Base-by-base conservation (phyloP, 805 yeast genomes). In the Myxozyma melibiosi region DNA sequence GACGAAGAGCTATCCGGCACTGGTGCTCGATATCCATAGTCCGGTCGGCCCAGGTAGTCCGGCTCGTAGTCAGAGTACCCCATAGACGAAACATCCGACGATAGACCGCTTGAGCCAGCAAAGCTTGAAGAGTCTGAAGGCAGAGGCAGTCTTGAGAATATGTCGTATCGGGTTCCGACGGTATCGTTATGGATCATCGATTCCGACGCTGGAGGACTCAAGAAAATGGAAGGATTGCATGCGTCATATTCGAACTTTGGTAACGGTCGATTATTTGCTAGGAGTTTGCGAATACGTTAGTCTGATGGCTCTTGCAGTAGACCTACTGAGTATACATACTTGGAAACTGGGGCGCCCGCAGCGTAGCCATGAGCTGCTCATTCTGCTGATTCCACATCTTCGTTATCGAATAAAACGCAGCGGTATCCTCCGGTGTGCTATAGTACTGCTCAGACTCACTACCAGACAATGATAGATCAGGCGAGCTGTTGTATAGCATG, bases 401-500 rank as follows among this genome's bases (percentile, higher is more conserved):
- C 30, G 47, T 25, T 51, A 44, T 48, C 48, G 53, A 18, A 4
- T 35, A 31, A 14, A 20, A 38, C 4, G 52, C 41, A 6, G 44
- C 18, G 2, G 39, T 34, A 27, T 41, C 45, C 11, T 33, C 52
- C 24, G 55, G 46, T 8, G 50, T 39, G 28, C 52, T 37, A 39
- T 39, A 51, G 16, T 51, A 55, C 20, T 28, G 45, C 9, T 55
- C 63, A 2, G 54, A 51, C 37, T 58, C 61, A 41, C 53, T 51
- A 14, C 54, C 57, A 11, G 57, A 51, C 22, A 50, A 20, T 3
- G 53, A 39, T 28, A 55, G 38, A 27, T 50, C 56, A 7, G 63
- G 60, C 16, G 61, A 55, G 43, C 55, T 57, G 16, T 51, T 40
- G 31, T 55, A 58, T 14, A 52, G 22, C 55, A 55, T 28, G 9